Evolutionary conservation across 139 green algal species (phyloP).

Genomic region (Penium margaritaceum): DNA sequence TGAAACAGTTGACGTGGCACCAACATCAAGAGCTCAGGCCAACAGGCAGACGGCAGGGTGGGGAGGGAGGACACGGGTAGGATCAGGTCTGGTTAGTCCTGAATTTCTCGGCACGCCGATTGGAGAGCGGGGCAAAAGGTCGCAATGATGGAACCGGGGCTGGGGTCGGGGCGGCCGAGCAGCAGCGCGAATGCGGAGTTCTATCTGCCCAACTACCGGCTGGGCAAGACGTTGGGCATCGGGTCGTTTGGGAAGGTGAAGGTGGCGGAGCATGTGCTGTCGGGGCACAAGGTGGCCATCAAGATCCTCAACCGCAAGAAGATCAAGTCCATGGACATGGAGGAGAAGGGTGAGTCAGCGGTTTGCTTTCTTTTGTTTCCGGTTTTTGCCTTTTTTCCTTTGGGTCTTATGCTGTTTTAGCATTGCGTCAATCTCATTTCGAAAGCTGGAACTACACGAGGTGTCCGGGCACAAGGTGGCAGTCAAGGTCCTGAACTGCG

Average conservation of each 20-base stretch:
- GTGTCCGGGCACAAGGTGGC: too few relatives aligned
- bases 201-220: constrained; percentile 81
- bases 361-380: background rate
- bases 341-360: constrained; percentile 72
- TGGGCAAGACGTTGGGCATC: constrained; percentile 96
- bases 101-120: too few relatives aligned
- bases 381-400: background rate
- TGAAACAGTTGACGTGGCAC: too few relatives aligned
- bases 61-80: too few relatives aligned
- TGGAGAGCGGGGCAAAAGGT: too few relatives aligned
- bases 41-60: too few relatives aligned
- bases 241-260: constrained; percentile 93
- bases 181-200: constrained; percentile 37
- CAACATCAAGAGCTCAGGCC: too few relatives aligned
- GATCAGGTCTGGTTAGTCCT: too few relatives aligned
- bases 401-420: background rate
- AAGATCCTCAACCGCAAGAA: constrained; percentile 99
- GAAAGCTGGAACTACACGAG: background rate
- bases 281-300: constrained; percentile 95
- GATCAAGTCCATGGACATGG: constrained; percentile 99
- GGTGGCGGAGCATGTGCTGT: constrained; percentile 92
- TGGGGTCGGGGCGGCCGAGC: too few relatives aligned
- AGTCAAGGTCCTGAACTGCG: too few relatives aligned
- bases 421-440: background rate
- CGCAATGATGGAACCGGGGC: too few relatives aligned